Evolutionary conservation across 306 rosid genomes (phyloP).

Genomic region (Alnus rubra): DNA sequence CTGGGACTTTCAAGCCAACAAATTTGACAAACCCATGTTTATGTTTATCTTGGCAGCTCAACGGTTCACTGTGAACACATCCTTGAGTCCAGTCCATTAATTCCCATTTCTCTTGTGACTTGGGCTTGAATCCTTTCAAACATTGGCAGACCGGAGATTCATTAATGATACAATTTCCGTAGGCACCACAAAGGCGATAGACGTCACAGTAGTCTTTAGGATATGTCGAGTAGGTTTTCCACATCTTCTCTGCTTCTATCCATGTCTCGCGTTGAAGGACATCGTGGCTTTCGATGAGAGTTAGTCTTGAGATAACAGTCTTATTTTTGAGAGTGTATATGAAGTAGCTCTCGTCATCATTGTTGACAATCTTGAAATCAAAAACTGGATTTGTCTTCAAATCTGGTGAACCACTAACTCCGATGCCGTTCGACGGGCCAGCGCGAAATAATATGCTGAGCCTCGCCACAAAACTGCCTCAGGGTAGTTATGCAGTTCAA

Average conservation of each 20-base stretch:
- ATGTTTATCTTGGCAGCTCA: constrained; percentile 39
- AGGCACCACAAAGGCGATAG: constrained; percentile 45
- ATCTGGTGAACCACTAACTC: constrained; percentile 39
- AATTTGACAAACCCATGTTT: constrained; percentile 39
- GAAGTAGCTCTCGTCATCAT: constrained; percentile 44
- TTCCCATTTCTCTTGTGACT: constrained; percentile 44
- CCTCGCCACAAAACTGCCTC: constrained; percentile 43
- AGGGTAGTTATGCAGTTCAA: constrained; percentile 33
- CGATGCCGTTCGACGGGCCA: constrained; percentile 53
- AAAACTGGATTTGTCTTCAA: constrained; percentile 34
- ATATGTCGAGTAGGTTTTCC: constrained; percentile 33
- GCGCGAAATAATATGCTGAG: constrained; percentile 29
- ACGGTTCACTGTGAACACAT: constrained; percentile 29
- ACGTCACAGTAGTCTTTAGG: constrained; percentile 52
- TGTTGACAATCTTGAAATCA: constrained; percentile 31
- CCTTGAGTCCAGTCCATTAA: constrained; percentile 52
- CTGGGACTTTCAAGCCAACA: constrained; percentile 47
- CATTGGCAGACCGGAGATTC: constrained; percentile 50
- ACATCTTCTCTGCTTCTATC: constrained; percentile 37
- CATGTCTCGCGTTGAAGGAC: constrained; percentile 35
- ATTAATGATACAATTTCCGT: constrained; percentile 40
- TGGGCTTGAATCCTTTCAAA: constrained; percentile 48
- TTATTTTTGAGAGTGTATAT: constrained; percentile 36
- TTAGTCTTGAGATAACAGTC: constrained; percentile 41
- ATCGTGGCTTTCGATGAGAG: constrained; percentile 37